phyloP scores from a whole-genome alignment of 441 rosid species.

The Adansonia grandidieri region DNA sequence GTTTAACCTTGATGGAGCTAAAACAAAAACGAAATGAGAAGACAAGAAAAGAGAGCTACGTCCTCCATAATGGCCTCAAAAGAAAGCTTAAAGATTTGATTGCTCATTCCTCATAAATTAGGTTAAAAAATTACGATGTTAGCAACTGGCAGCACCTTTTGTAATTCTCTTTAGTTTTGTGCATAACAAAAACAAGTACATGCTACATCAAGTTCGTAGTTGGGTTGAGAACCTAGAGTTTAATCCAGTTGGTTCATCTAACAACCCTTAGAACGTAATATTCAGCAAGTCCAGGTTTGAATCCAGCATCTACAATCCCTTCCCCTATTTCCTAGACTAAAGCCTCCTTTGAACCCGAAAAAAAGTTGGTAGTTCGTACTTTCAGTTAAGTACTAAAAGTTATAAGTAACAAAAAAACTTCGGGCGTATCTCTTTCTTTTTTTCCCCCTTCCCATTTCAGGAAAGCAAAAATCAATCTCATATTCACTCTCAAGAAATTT shows the following conservation, averaged over 20 bases:
- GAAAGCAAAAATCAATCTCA: no score
- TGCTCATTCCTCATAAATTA: background rate
- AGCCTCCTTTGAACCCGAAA: no score
- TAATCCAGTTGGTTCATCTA: no score
- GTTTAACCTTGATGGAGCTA: constrained; percentile 5
- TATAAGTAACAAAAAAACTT: background rate
- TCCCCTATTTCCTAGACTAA: no score
- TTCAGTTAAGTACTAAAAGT: background rate
- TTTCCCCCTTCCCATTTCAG: no score
- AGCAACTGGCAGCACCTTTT: background rate
- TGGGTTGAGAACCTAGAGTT: no score
- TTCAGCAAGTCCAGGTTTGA: no score
- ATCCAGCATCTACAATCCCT: no score
- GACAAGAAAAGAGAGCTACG: background rate
- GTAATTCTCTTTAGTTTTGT: background rate
- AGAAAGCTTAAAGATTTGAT: background rate
- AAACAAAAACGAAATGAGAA: background rate
- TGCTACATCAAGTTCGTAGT: constrained; percentile 4
- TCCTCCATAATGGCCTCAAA: background rate
- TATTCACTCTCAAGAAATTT: no score
- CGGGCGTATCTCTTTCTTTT: background rate
- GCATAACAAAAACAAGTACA: background rate
- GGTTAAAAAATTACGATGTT: background rate
- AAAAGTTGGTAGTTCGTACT: background rate
- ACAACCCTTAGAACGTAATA: no score